Evolutionary conservation across 1,284 basidiomycete species (phyloP).

Genomic region (Xerocomus amazonicus): DNA sequence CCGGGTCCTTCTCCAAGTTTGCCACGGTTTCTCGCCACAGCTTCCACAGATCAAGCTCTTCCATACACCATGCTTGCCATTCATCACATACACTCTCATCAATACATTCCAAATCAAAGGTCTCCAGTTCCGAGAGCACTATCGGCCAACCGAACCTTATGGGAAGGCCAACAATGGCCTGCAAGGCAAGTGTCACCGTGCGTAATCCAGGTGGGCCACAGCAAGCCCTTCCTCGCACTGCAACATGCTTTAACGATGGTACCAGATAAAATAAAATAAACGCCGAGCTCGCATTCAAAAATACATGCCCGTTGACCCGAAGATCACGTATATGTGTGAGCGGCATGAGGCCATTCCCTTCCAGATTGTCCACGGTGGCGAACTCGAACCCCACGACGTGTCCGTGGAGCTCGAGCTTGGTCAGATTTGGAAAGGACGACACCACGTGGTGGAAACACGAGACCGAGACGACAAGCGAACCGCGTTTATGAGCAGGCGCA

Average conservation of each 20-base stretch:
- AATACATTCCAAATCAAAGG: slow-evolving; percentile 14
- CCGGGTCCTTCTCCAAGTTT: neutral
- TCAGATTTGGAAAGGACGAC: slow-evolving; percentile 21
- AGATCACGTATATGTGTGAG: slow-evolving; percentile 15
- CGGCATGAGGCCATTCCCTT: slow-evolving; percentile 5
- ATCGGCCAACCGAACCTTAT: slow-evolving; percentile 4
- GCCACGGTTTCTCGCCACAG: slow-evolving; percentile 4
- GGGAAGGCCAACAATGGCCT: slow-evolving; percentile 12
- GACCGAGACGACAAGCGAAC: slow-evolving; percentile 15
- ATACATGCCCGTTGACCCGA: slow-evolving; percentile 11
- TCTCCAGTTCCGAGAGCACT: slow-evolving; percentile 11
- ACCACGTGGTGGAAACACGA: slow-evolving; percentile 18
- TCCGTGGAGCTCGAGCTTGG: slow-evolving; percentile 16
- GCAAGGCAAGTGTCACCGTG: slow-evolving; percentile 16
- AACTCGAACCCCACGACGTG: slow-evolving; percentile 14
- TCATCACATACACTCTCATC: slow-evolving; percentile 5
- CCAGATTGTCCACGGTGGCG: slow-evolving; percentile 3
- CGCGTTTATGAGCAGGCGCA: slow-evolving; percentile 9
- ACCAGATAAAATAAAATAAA: slow-evolving; percentile 18
- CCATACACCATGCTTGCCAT: slow-evolving; percentile 11
- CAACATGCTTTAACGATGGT: slow-evolving; percentile 11
- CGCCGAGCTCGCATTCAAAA: slow-evolving; percentile 12
- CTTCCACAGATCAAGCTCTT: slow-evolving; percentile 14
- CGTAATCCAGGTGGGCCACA: slow-evolving; percentile 9
- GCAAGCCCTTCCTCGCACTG: slow-evolving; percentile 14